These are phyloP conservation scores for Medakamo hakoo DNA, from an alignment of 139 green algal species.

Conservation along the genomic window DNA sequence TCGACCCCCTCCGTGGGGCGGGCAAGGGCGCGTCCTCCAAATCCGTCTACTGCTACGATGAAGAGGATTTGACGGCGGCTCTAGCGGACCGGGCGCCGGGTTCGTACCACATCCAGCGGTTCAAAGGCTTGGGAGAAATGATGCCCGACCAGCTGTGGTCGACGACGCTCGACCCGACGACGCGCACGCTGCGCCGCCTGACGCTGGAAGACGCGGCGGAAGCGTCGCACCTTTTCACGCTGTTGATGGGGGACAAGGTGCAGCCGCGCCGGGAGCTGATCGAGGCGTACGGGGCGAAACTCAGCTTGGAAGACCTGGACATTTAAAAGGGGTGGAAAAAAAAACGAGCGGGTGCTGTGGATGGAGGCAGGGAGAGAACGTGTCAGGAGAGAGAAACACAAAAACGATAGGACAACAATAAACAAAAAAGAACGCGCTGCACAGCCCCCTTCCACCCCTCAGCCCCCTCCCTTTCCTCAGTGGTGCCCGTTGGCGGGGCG, in stretches of 20 bases:
- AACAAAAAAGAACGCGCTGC: background rate
- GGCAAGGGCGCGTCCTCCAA: constrained; percentile 11
- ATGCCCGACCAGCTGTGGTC: constrained; percentile 96
- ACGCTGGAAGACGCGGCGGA: constrained; percentile 56
- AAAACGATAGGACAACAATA: background rate
- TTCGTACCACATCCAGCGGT: constrained; percentile 64
- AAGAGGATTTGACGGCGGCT: constrained; percentile 43
- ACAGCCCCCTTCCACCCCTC: too few relatives aligned
- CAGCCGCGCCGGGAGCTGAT: constrained; percentile 41
- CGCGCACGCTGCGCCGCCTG: constrained; percentile 42
- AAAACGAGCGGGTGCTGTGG: background rate
- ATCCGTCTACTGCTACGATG: constrained; percentile 48
- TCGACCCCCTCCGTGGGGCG: constrained; percentile 26
- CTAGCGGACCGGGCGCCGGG: constrained; percentile 11
- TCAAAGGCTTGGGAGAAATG: constrained; percentile 98
- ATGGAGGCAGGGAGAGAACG: background rate
- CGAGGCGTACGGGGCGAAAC: constrained; percentile 24
- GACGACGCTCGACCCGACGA: constrained; percentile 84
- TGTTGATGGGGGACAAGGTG: constrained; percentile 87
- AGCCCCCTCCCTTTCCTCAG: too few relatives aligned
- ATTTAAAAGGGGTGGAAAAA: constrained; percentile 19
- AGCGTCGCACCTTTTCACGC: constrained; percentile 54
- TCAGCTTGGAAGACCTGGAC: constrained; percentile 35
- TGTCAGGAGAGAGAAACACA: background rate
- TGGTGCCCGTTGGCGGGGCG: too few relatives aligned